Percentiles rank a stretch among this genome's conserved stretches.
Evolutionary conservation across 1,139 yeast species (phyloP).

Genomic region (Zygosaccharomyces sapae): DNA sequence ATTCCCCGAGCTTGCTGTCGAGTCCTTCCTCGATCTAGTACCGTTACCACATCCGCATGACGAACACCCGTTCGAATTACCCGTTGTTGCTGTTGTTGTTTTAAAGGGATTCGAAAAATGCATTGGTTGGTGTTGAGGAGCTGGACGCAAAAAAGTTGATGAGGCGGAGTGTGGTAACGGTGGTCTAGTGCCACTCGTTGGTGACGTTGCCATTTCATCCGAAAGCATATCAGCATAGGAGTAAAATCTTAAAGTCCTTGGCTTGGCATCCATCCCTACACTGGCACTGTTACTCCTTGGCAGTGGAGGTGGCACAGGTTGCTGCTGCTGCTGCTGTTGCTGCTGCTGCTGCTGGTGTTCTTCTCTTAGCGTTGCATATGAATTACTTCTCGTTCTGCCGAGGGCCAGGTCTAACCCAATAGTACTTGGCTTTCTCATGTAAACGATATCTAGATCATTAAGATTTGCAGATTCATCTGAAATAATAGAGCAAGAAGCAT

Average conservation of each 20-base stretch:
- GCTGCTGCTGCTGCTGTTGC: background rate
- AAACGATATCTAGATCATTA: conserved; percentile 66
- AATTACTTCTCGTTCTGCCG: conserved; percentile 39
- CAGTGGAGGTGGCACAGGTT: background rate
- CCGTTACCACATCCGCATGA: conserved; percentile 11
- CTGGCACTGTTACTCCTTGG: background rate
- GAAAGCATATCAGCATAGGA: conserved; percentile 76
- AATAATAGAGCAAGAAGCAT: conserved; percentile 66
- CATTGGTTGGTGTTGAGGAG: conserved; percentile 16
- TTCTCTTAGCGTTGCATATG: conserved; percentile 18
- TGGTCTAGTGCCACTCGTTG: conserved; percentile 44
- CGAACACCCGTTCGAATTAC: conserved; percentile 4
- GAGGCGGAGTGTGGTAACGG: conserved; percentile 42
- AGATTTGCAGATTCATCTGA: conserved; percentile 54
- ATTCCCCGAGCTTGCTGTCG: background rate
- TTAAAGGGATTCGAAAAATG: conserved; percentile 21
- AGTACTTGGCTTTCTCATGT: conserved; percentile 60
- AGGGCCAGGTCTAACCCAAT: conserved; percentile 58
- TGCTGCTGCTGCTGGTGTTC: conserved; percentile 8
- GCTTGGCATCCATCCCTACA: conserved; percentile 8
- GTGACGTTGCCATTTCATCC: conserved; percentile 49
- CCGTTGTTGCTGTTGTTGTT: background rate
- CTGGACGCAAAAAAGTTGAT: conserved; percentile 32
- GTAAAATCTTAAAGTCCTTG: conserved; percentile 50
- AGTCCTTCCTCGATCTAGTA: background rate